Evolutionary conservation across 2,329 filamentous ascomycete species (phyloP).

Genomic region (Sporothrix sp.): DNA sequence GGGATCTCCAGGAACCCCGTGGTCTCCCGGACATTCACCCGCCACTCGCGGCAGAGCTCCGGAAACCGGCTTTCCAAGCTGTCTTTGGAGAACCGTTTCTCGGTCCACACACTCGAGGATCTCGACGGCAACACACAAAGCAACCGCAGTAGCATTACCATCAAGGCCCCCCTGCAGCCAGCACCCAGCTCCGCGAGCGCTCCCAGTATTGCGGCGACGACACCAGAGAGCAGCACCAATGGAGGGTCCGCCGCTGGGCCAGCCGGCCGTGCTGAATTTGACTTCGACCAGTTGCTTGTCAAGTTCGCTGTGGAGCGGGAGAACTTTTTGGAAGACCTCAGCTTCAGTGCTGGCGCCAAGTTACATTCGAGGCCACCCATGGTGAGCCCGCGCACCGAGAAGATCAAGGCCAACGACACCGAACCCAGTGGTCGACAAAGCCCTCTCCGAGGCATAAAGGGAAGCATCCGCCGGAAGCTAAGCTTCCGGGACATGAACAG

Average conservation of each 20-base stretch:
- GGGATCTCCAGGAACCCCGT: conserved; percentile 23
- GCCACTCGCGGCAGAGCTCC: conserved; percentile 54
- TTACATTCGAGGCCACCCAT: conserved; percentile 59
- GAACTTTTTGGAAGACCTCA: conserved; percentile 84
- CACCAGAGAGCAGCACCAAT: conserved; percentile 5
- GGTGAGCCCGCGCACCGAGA: conserved; percentile 70
- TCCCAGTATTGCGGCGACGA: neutral
- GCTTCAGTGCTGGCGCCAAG: conserved; percentile 75
- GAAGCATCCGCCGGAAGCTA: conserved; percentile 84
- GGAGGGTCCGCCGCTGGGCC: conserved; percentile 26
- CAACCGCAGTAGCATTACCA: conserved; percentile 58
- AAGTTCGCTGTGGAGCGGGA: conserved; percentile 97
- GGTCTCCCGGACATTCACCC: conserved; percentile 27
- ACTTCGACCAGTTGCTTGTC: conserved; percentile 85
- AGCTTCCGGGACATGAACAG: conserved; percentile 94
- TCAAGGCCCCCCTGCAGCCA: conserved; percentile 30
- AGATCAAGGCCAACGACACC: conserved; percentile 65
- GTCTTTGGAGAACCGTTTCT: conserved; percentile 35
- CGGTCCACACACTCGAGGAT: conserved; percentile 49
- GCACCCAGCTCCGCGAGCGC: neutral
- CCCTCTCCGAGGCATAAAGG: conserved; percentile 54
- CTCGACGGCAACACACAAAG: conserved; percentile 48
- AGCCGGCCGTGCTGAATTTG: conserved; percentile 49
- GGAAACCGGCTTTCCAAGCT: conserved; percentile 47
- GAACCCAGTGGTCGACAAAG: conserved; percentile 43